A percentile compares a stretch with the other conserved stretches of the same genome.
phyloP scores from a whole-genome alignment of 164 flowering plant species.

The Hamamelis virginiana region DNA sequence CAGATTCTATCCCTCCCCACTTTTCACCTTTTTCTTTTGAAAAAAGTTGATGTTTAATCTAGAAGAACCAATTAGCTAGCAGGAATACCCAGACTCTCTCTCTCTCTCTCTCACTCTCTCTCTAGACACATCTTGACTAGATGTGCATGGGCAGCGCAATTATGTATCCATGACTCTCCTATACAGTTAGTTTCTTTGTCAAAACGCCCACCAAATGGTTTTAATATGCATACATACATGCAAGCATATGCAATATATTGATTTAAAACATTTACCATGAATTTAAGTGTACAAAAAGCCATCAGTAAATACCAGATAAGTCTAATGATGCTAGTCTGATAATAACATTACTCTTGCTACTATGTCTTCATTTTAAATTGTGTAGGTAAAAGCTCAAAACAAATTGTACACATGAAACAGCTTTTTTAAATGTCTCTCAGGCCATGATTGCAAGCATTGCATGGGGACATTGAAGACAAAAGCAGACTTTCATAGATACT shows the following conservation, averaged over 20 bases:
- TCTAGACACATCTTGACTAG: too few relatives aligned
- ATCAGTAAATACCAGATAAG: background rate
- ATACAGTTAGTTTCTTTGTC: too few relatives aligned
- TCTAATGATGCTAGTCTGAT: background rate
- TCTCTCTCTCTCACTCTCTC: background rate
- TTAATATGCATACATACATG: too few relatives aligned
- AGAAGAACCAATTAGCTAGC: background rate
- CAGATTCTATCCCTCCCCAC: conserved; percentile 20
- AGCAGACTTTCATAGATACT: conserved; percentile 30
- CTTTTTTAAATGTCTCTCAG: conserved; percentile 1
- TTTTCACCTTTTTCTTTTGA: conserved; percentile 8
- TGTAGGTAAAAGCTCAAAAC: background rate
- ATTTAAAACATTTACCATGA: too few relatives aligned
- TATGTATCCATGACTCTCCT: too few relatives aligned
- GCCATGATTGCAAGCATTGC: conserved; percentile 14
- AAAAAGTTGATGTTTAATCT: conserved; percentile 19
- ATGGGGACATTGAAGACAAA: conserved; percentile 29
- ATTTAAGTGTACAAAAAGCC: background rate
- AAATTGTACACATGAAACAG: conserved; percentile 12
- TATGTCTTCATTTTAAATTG: conserved; percentile 1
- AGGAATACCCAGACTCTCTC: conserved; percentile 2
- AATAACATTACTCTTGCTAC: background rate
- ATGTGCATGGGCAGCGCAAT: too few relatives aligned
- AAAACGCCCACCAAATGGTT: too few relatives aligned
- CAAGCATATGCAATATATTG: too few relatives aligned